These are phyloP conservation scores for Omphalotus guepiniiformis DNA, from an alignment of 768 basidiomycete genomes.

Conservation along the genomic window DNA sequence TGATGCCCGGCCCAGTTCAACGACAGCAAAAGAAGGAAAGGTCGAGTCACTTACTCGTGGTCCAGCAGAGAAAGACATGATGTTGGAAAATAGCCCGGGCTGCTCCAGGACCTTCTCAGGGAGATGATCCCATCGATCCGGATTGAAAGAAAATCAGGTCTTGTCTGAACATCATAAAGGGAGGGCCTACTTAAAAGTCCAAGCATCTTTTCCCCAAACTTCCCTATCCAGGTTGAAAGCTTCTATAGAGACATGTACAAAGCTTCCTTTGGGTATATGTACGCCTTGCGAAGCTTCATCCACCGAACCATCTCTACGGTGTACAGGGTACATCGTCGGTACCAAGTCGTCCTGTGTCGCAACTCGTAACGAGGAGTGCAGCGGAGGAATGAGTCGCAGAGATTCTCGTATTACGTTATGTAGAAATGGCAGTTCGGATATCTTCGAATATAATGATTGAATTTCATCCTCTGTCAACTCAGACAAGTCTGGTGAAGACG, in stretches of 20 bases:
- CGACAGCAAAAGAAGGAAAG: background rate
- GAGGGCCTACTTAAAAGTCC: conserved; percentile 67
- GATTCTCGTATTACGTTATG: conserved; percentile 75
- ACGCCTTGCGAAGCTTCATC: conserved; percentile 39
- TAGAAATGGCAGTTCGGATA: conserved; percentile 65
- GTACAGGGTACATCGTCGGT: conserved; percentile 65
- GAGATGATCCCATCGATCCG: conserved; percentile 77
- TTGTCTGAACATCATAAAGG: background rate
- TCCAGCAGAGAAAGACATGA: conserved; percentile 75
- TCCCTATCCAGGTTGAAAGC: conserved; percentile 74
- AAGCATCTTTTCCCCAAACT: conserved; percentile 79
- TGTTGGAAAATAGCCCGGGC: conserved; percentile 70
- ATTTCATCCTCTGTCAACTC: conserved; percentile 61
- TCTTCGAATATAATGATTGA: conserved; percentile 47
- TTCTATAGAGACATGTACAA: conserved; percentile 76
- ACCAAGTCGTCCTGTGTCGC: conserved; percentile 76
- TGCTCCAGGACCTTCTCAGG: conserved; percentile 63
- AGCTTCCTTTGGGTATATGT: conserved; percentile 59
- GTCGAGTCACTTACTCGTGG: conserved; percentile 54
- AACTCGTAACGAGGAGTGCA: conserved; percentile 78
- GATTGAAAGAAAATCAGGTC: conserved; percentile 36
- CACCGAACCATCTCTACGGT: conserved; percentile 41
- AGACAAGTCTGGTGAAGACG: conserved; percentile 32
- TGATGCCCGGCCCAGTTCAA: conserved; percentile 4
- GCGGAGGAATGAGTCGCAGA: conserved; percentile 73